Evolutionary conservation across 352 stramenopile genomes (phyloP), one percentile per base, ranked within the genome.

Genomic region (Phytophthora podocarpi): DNA sequence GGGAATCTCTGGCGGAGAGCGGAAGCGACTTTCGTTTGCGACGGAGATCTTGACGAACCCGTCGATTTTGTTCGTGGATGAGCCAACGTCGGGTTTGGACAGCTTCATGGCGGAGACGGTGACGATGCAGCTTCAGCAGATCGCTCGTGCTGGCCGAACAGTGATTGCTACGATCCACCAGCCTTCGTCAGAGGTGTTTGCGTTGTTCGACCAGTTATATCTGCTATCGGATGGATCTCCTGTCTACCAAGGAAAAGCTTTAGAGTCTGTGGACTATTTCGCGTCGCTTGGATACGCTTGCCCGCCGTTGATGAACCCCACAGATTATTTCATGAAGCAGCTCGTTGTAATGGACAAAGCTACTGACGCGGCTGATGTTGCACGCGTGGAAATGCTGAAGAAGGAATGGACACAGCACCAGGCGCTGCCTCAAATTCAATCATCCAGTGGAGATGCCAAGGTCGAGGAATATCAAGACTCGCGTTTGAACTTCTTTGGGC

Each of bases 151-250:
- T 24, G 88, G 90, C 6, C 87, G 88, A 24, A 97, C 88, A 5
- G 77, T 97, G 8, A 70, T 98, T 13, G 80, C 86, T 26, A 94
- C 93, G 2, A 96, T 98, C 67, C 92, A 97, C 28, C 78, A 85
- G 60, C 90, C 90, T 21, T 91, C 79, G 32, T 87, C 74, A 0
- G 70, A 84, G 34, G 9, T 81, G 4, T 89, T 78, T 37, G 53
- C 31, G 5, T 26, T 87, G 0, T 85, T 87, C 41, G 80, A 90
- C 34, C 62, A 77, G 56, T 56, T 90, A 2, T 86, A 87, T 26
- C 36, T 90, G 24, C 47, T 90, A 2, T 70, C 64, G 4, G 78
- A 88, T 37, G 78, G 76, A 3, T 39, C 67, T 0, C 49, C 72
- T 5, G 75, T 88, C 23, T 91, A 79, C 59, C 64, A 87, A 41